A percentile compares a stretch with the other conserved stretches of the same genome.
phyloP scores from a whole-genome alignment of 2,329 filamentous ascomycete genomes.

The Apiospora koreana region DNA sequence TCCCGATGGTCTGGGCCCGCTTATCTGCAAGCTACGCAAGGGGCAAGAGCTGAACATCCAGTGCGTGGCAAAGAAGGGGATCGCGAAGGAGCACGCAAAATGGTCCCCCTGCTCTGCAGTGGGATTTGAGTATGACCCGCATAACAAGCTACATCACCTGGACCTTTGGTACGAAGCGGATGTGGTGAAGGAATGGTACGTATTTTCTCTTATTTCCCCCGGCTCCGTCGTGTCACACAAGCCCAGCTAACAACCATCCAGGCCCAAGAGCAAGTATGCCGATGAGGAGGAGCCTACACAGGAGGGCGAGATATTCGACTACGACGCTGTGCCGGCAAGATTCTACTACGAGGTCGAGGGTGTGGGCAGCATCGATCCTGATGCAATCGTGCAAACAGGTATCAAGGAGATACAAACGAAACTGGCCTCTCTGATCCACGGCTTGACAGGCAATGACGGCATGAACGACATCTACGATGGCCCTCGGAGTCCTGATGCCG shows the following conservation, averaged over 20 bases:
- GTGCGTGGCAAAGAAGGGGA: conserved; percentile 96
- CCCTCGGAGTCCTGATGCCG: conserved; percentile 65
- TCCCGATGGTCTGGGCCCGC: conserved; percentile 74
- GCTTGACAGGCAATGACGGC: conserved; percentile 54
- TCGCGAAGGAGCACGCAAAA: conserved; percentile 98
- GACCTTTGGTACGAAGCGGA: conserved; percentile 95
- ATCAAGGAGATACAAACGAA: conserved; percentile 90
- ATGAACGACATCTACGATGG: conserved; percentile 64
- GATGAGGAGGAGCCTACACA: conserved; percentile 77
- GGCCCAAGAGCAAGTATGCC: conserved; percentile 80
- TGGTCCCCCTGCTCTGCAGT: conserved; percentile 93
- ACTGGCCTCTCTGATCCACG: conserved; percentile 75
- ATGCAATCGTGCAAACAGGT: conserved; percentile 84
- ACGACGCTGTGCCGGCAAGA: conserved; percentile 76
- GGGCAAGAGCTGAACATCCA: conserved; percentile 88
- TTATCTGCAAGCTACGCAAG: conserved; percentile 88
- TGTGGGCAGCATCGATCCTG: conserved; percentile 83
- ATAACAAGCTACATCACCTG: conserved; percentile 91
- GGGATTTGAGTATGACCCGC: conserved; percentile 96
- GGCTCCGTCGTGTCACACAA: too few species aligned
- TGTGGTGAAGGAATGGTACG: conserved; percentile 80
- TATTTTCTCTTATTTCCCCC: conserved; percentile 17
- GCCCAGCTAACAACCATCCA: conserved; percentile 39
- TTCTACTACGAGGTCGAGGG: conserved; percentile 97
- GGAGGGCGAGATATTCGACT: conserved; percentile 87